Evolutionary conservation across 257 asterid genomes (phyloP).

Genomic region (Primulina tabacum): DNA sequence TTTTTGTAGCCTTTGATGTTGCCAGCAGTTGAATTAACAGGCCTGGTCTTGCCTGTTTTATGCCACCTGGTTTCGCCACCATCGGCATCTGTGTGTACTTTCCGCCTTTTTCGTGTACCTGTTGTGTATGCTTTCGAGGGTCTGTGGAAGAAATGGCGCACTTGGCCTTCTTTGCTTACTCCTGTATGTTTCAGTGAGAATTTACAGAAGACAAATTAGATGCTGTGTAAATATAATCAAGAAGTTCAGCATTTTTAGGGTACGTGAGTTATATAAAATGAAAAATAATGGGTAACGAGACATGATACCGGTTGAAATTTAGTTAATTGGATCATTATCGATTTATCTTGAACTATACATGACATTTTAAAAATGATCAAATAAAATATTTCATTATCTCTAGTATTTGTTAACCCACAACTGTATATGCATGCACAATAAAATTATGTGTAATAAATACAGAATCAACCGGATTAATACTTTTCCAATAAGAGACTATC

Average conservation of each 20-base stretch:
- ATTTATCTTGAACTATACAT: background rate
- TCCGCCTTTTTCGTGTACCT: conserved; percentile 81
- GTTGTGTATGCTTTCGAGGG: conserved; percentile 96
- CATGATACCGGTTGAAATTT: background rate
- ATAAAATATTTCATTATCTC: background rate
- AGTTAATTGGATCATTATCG: background rate
- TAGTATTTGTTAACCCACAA: background rate
- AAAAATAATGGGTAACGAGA: too few species aligned
- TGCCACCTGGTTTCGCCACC: conserved; percentile 95
- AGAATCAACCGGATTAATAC: background rate
- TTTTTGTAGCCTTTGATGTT: conserved; percentile 72
- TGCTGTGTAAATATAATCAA: background rate
- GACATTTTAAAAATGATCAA: background rate
- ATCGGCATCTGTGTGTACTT: conserved; percentile 70
- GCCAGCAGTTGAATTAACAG: conserved; percentile 36
- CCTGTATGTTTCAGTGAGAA: conserved; percentile 34
- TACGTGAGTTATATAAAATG: too few species aligned
- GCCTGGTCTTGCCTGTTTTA: conserved; percentile 85
- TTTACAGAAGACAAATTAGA: background rate
- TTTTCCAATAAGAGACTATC: background rate
- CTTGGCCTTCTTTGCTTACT: conserved; percentile 81
- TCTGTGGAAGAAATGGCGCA: conserved; percentile 90
- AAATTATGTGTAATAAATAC: background rate
- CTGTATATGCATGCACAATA: too few species aligned
- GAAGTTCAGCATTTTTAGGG: background rate